Evolutionary conservation across 331 rosid species (phyloP), one percentile per base, ranked within the genome.

Genomic region (Malus hybrid): DNA sequence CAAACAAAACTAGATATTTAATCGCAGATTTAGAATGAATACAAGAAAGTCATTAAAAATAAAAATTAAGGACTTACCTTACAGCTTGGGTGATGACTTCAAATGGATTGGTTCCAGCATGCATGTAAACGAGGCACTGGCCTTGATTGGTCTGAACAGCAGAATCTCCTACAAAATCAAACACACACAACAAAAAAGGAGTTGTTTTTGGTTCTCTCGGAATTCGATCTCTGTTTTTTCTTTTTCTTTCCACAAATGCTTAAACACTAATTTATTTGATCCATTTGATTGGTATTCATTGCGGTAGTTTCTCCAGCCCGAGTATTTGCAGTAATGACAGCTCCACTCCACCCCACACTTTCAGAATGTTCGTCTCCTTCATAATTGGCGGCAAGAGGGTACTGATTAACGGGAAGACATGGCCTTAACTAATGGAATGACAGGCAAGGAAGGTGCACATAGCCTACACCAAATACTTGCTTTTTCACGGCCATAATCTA

Each of bases 31-130:
- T 18, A 63, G 48, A 70, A 60, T 31, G 44, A 42, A 7, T 14
- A 27, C 10, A 12, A 55, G 18, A 67, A 67, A 56, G 5, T 18
- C 19, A 27, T 27, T 48, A 9, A 32, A 32, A 57, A 70, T 0
- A 2, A 31, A 62, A 27, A 34, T 33, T 12, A 13, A 32, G 56
- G 64, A 75, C 96, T 85, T 84, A 91, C 99, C 86, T 90, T 61
- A 92, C 93, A 69, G 97, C 90, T 71, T 95, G 93, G 76, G 73
- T 87, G 85, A 92, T 88, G 73, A 90, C 98, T 84, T 89, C 97
- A 85, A 92, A 95, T 61, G 99, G 98, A 81, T 92, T 85, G 16
- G 93, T 88, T 70, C 99, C 99, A 80, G 97, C 93, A 83, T 95
- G 98, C 89, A 95, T 80, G 86, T 92, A 95, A 20, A 95, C 86